Base-by-base conservation (phyloP, 805 yeast species). In the Grigorovia jiainica region DNA sequence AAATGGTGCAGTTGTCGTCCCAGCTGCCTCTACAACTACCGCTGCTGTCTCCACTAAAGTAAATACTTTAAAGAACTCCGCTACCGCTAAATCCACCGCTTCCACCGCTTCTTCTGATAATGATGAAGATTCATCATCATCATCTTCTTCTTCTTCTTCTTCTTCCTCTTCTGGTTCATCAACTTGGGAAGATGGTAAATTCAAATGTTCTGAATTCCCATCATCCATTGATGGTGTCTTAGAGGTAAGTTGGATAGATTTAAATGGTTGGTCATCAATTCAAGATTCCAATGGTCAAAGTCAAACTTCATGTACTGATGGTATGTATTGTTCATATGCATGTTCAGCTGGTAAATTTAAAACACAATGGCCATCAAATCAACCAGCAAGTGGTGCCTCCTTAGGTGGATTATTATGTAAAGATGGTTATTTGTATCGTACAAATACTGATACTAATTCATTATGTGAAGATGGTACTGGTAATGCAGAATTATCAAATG, bases 311-410 rank as follows among this genome's bases (percentile, higher is more conserved):
- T 90, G 98, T 73, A 63, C 70, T 48, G 96, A 89, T 53, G 97
- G 97, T 45, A 76, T 76, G 57, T 87, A 85, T 79, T 90, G 98
- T 71, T 90, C 97, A 45, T 90, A 90, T 68, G 95, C 97, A 46
- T 90, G 98, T 73, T 94, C 87, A 72, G 79, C 96, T 34, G 98
- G 97, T 76, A 86, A 87, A 95, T 86, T 97, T 58, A 90, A 90
- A 79, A 87, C 97, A 43, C 98, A 90, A 72, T 90, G 95, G 95
- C 97, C 97, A 49, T 67, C 80, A 36, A 51, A 61, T 42, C 98
- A 90, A 72, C 97, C 97, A 43, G 50, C 82, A 42, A 75, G 70
- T 64, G 97, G 97, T 70, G 82, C 82, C 43, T 83, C 97, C 35
- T 78, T 90, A 52, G 98, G 98, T 68, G 98, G 98, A 62, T 76